A percentile compares a stretch with the other conserved stretches of the same genome.
phyloP scores from a whole-genome alignment of 257 asterid genomes.

The Ilex asprella region DNA sequence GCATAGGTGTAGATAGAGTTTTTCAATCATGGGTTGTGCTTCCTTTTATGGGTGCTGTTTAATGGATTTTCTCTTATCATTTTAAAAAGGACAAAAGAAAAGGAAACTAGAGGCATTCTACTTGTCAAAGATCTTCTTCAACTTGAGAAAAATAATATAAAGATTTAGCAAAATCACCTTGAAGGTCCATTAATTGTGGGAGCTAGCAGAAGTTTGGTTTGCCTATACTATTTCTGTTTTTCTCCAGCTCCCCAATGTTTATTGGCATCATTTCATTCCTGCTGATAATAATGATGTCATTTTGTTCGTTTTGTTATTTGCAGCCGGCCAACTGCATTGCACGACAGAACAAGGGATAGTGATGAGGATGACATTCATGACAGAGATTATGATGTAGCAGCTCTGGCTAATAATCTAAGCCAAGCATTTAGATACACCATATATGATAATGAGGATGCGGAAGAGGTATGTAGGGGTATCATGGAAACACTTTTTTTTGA shows the following conservation, averaged over 20 bases:
- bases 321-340: slow-evolving; percentile 94
- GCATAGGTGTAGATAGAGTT: too few relatives aligned
- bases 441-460: slow-evolving; percentile 74
- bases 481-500: background rate
- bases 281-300: background rate
- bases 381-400: slow-evolving; percentile 89
- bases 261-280: background rate
- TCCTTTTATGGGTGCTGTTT: too few relatives aligned
- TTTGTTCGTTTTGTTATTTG: slow-evolving; percentile 19
- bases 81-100: too few relatives aligned
- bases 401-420: slow-evolving; percentile 79
- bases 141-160: too few relatives aligned
- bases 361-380: slow-evolving; percentile 86
- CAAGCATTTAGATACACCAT: slow-evolving; percentile 81
- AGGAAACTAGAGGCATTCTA: too few relatives aligned
- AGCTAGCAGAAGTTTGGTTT: too few relatives aligned
- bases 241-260: background rate
- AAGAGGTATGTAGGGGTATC: slow-evolving; percentile 33
- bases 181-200: too few relatives aligned
- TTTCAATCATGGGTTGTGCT: too few relatives aligned
- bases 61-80: too few relatives aligned
- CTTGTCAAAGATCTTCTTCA: too few relatives aligned
- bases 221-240: background rate
- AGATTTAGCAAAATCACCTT: too few relatives aligned
- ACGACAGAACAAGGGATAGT: slow-evolving; percentile 76